Evolutionary conservation across 768 basidiomycete genomes (phyloP), one percentile per base, ranked within the genome.

Genomic region (Chiua virens): DNA sequence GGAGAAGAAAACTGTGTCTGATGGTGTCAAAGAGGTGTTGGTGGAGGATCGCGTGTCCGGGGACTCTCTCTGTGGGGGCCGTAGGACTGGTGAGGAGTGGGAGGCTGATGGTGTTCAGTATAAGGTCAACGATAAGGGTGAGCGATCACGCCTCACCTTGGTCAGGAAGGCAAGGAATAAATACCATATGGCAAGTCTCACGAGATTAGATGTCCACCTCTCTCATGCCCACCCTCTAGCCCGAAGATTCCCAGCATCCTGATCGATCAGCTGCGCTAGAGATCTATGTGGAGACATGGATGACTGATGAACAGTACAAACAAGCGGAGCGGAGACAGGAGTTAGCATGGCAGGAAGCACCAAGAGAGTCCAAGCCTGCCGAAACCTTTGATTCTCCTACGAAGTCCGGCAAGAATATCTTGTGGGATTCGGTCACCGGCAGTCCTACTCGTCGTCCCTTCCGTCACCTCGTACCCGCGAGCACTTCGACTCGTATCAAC

Each of bases 271-370:
- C 78, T 20, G 80, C 83, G 52, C 70, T 89, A 22, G 82, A 87
- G 54, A 82, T 90, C 27, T 86, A 79, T 58, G 79, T 91, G n/a
- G 89, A 90, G 64, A 76, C 74, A 18, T 92, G 89, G 89, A 74
- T 89, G 47, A 82, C 82, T 11, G 88, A 90, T 49, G 86, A 83
- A 50, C 83, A 88, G 57, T 86, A 87, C 64, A 73, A 75, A 44
- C 75, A 76, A 42, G 84, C 86, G 2, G 88, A 88, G 56, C 75
- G 76, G 17, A 74, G 76, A 36, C 78, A 77, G 49, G 73, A 81
- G 34, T 65, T 90, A 17, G 83, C 81, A 17, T 88, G 86, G 86
- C 87, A 89, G 62, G 86, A 88, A 54, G 74, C 75, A 21, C 56
- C 63, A 8, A 74, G 73, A 50, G 64, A 71, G 11, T 72, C 78